Evolutionary conservation across 495 filamentous ascomycete species (phyloP), one percentile per base, ranked within the genome.

Genomic region (Penicillium egyptiacum): DNA sequence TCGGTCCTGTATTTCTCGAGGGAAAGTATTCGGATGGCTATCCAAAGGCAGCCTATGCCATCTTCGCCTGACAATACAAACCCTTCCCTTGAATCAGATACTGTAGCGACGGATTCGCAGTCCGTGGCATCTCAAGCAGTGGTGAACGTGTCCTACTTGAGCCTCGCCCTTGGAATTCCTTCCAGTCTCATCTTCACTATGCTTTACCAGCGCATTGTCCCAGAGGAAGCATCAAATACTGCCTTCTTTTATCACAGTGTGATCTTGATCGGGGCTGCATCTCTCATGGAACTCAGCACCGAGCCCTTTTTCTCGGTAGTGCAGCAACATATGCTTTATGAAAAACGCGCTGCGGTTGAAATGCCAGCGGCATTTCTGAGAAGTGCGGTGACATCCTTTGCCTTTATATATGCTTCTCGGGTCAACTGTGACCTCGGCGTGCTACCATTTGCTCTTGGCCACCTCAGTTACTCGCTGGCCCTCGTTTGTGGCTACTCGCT

Each of bases 1-100:
- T 87, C 90, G 2, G 86, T 95, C 11, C 78, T 98, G 2, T 96
- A 91, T 69, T 98, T 98, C 61, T 89, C 94, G 0, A 80, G 94
- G 30, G 94, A 99, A 72, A 90, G 87, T 53, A 74, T 98, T 41
- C 83, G 94, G 17, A 85, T 91, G 22, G 91, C 92, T 4, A 81
- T 96, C 35, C 92, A 96, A 70, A 81, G 93, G 56, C 88, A 96
- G 57, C 79, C 83, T 44, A 39, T 19, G 19, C 40, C 52, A 22
- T 37, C 55, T 45, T 14, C 58, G 28, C 23, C 60, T 28, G 56
- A 63, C 26, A 65, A 48, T 37, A 55, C 50, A 51, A 20, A 46
- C 3, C 16, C 10, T 5, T 17, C 49, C 35, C 16, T 47, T 16
- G 52, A 66, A 46, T 57, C 70, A 43, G 44, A 70, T 8, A 53